Percentiles rank a stretch among this genome's conserved stretches.
phyloP scores from a whole-genome alignment of 768 basidiomycete species.

The Macrolepiota albuminosa region DNA sequence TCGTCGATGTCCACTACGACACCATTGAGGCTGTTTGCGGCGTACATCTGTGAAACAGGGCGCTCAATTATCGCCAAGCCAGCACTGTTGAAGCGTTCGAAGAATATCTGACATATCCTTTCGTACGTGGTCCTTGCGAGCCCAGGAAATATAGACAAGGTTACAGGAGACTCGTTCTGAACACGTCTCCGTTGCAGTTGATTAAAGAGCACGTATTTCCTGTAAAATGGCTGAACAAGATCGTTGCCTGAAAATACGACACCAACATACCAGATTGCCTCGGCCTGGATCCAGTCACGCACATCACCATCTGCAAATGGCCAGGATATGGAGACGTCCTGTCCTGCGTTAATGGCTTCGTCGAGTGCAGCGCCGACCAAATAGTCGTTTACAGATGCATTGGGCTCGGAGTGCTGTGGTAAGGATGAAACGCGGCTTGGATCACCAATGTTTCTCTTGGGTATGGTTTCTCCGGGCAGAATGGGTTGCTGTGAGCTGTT shows the following conservation, averaged over 20 bases:
- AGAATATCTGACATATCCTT: constrained; percentile 77
- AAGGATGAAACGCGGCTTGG: constrained; percentile 44
- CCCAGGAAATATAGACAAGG: constrained; percentile 64
- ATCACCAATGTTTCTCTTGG: constrained; percentile 27
- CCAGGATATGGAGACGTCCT: constrained; percentile 74
- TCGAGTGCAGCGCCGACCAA: constrained; percentile 79
- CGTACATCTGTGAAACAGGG: constrained; percentile 80
- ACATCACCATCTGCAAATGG: constrained; percentile 75
- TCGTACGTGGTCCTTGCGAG: constrained; percentile 68
- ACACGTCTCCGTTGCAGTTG: constrained; percentile 71
- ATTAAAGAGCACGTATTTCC: constrained; percentile 82
- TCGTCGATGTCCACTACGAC: constrained; percentile 80
- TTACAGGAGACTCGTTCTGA: constrained; percentile 84
- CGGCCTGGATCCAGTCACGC: constrained; percentile 78
- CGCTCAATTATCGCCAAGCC: constrained; percentile 79
- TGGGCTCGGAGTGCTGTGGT: constrained; percentile 36
- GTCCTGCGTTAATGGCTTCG: constrained; percentile 69
- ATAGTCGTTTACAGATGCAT: constrained; percentile 67
- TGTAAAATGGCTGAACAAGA: constrained; percentile 23
- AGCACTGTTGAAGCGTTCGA: constrained; percentile 89
- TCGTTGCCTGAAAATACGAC: background rate
- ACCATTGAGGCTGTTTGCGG: constrained; percentile 65
- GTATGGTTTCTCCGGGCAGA: constrained; percentile 14
- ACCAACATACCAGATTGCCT: constrained; percentile 75
- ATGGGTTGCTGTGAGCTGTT: constrained; percentile 22